phyloP scores from a whole-genome alignment of 2,329 filamentous ascomycete genomes.

The Macrophomina pseudophaseolina region DNA sequence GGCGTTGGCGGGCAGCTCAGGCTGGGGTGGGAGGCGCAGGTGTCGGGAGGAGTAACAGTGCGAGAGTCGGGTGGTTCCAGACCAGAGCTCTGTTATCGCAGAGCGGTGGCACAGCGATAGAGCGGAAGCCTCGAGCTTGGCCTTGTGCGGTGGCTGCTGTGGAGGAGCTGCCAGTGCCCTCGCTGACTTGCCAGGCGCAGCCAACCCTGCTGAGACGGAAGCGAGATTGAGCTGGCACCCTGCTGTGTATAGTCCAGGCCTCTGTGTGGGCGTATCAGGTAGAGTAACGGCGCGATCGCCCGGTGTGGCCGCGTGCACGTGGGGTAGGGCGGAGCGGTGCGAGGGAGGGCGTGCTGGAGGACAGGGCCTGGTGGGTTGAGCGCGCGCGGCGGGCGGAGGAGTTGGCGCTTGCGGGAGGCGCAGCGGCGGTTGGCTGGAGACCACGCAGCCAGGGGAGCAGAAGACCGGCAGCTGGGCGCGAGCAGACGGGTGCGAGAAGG shows the following conservation, averaged over 20 bases:
- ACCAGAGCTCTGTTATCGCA: slow-evolving; percentile 20
- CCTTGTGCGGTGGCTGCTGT: slow-evolving; percentile 18
- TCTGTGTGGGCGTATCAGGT: slow-evolving; percentile 19
- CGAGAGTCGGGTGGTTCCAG: background rate
- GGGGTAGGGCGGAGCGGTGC: slow-evolving; percentile 23
- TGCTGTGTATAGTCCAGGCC: slow-evolving; percentile 21
- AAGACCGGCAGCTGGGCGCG: slow-evolving; percentile 1
- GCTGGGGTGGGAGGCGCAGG: slow-evolving; percentile 4
- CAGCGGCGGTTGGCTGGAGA: slow-evolving; percentile 5
- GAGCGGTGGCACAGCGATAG: slow-evolving; percentile 21
- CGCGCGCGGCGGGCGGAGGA: slow-evolving; percentile 18
- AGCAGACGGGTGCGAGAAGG: background rate
- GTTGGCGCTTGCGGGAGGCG: slow-evolving; percentile 20
- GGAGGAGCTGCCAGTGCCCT: slow-evolving; percentile 21
- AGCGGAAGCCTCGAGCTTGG: slow-evolving; percentile 22
- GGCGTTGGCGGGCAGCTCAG: slow-evolving; percentile 5
- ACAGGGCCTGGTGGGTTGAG: background rate
- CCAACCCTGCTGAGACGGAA: slow-evolving; percentile 29
- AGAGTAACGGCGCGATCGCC: slow-evolving; percentile 20
- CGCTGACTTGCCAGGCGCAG: slow-evolving; percentile 16
- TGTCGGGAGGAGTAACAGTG: background rate
- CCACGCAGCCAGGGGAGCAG: slow-evolving; percentile 10
- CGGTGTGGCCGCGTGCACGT: slow-evolving; percentile 20
- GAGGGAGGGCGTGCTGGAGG: slow-evolving; percentile 9
- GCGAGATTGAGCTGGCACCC: slow-evolving; percentile 28